Evolutionary conservation across 1,139 yeast genomes (phyloP).

Genomic region (Geotrichum europaeum): DNA sequence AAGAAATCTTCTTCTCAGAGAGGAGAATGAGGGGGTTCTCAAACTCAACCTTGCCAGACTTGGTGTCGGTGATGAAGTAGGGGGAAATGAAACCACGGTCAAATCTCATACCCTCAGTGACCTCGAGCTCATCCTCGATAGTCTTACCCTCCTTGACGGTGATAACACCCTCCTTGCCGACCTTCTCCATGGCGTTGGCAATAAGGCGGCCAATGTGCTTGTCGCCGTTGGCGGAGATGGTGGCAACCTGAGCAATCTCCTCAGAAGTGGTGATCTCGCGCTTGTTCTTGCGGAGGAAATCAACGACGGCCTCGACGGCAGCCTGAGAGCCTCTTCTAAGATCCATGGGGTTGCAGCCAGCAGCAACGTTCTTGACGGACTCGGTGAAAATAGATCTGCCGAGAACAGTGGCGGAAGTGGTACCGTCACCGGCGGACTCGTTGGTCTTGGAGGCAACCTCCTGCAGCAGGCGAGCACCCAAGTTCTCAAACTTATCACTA

Average conservation of each 20-base stretch:
- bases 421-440: conserved; percentile 99
- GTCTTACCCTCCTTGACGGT: conserved; percentile 98
- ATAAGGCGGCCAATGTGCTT: conserved; percentile 86
- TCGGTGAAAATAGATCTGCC: conserved; percentile 97
- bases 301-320: conserved; percentile 94
- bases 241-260: conserved; percentile 98
- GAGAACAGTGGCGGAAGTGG: conserved; percentile 94
- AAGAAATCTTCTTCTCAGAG: conserved; percentile 91
- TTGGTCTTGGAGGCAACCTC: conserved; percentile 98
- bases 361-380: conserved; percentile 96
- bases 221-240: conserved; percentile 98
- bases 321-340: conserved; percentile 98
- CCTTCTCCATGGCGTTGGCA: conserved; percentile 98
- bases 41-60: conserved; percentile 94
- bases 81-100: conserved; percentile 99
- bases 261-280: conserved; percentile 95
- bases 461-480: conserved; percentile 94
- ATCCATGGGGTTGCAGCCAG: conserved; percentile 99
- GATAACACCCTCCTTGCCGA: conserved; percentile 98
- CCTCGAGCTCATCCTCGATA: conserved; percentile 92
- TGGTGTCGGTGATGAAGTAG: conserved; percentile 93
- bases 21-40: conserved; percentile 88
- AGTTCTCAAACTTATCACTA: conserved; percentile 90
- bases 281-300: conserved; percentile 81
- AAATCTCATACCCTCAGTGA: conserved; percentile 98